Evolutionary conservation across 2,329 filamentous ascomycete genomes (phyloP).

Genomic region (Nigrospora osmanthi): DNA sequence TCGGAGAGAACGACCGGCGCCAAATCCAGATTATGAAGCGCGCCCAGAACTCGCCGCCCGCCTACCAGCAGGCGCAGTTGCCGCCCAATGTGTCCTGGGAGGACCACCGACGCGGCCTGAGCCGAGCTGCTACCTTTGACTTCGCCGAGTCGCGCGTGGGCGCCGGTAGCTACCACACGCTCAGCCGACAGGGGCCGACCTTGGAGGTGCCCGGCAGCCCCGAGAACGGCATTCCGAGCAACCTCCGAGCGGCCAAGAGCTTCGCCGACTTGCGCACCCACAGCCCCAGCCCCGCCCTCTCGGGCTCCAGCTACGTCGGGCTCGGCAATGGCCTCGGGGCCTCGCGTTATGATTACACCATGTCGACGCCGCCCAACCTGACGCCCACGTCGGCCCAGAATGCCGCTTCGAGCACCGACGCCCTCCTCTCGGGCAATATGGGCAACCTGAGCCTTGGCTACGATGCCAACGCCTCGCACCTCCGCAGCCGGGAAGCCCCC

Average conservation of each 20-base stretch:
- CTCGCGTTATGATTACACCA: conserved; percentile 22
- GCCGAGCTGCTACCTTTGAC: conserved; percentile 93
- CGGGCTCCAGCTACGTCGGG: conserved; percentile 70
- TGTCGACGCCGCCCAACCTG: conserved; percentile 23
- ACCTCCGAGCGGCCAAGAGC: conserved; percentile 88
- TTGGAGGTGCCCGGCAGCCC: conserved; percentile 81
- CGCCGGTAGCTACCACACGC: conserved; percentile 63
- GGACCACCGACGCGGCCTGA: conserved; percentile 74
- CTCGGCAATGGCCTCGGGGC: conserved; percentile 39
- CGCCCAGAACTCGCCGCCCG: conserved; percentile 43
- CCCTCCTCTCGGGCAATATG: conserved; percentile 23
- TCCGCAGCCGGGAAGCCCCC: conserved; percentile 39
- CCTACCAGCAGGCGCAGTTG: conserved; percentile 44
- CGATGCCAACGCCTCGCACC: conserved; percentile 30
- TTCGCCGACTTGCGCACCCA: conserved; percentile 94
- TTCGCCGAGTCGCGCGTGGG: conserved; percentile 69
- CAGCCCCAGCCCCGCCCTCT: conserved; percentile 86
- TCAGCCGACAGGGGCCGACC: conserved; percentile 78
- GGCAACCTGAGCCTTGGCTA: conserved; percentile 43
- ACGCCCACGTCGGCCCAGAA: conserved; percentile 25
- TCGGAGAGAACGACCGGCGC: conserved; percentile 77
- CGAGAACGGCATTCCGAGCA: conserved; percentile 59
- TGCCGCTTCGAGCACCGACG: conserved; percentile 20
- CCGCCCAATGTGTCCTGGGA: conserved; percentile 64
- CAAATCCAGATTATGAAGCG: conserved; percentile 85